phyloP scores from a whole-genome alignment of 2,329 filamentous ascomycete species.

The Chaetomium sp. region DNA sequence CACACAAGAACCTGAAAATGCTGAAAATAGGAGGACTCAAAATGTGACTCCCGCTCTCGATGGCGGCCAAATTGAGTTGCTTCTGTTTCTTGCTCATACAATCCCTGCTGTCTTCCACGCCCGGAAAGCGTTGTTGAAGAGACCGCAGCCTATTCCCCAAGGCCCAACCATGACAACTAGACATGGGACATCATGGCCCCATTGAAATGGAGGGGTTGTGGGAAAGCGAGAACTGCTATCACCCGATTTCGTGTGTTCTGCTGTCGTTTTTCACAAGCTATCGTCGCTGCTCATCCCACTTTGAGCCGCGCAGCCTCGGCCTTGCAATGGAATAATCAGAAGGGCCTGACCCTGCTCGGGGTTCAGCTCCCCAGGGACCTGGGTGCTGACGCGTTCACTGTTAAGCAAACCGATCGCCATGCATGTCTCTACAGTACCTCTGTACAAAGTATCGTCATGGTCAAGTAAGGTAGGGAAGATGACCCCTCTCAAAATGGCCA shows the following conservation, averaged over 20 bases:
- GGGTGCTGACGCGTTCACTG: neutral
- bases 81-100: neutral
- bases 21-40: neutral
- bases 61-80: neutral
- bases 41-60: neutral
- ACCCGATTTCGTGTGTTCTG: neutral
- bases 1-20: neutral
- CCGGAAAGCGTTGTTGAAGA: neutral
- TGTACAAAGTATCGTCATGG: neutral
- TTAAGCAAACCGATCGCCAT: neutral
- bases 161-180: neutral
- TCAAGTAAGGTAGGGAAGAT: neutral
- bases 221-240: neutral
- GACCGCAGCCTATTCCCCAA: neutral
- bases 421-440: neutral
- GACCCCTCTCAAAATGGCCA: neutral
- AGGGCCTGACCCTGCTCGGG: neutral
- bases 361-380: neutral
- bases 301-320: neutral
- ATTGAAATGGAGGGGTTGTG: neutral
- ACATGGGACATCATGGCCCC: neutral
- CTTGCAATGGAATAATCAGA: neutral
- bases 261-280: neutral
- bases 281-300: neutral
- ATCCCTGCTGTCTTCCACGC: neutral